Evolutionary conservation across 2,329 filamentous ascomycete genomes (phyloP).

Genomic region (Botrytis hyacinthi): DNA sequence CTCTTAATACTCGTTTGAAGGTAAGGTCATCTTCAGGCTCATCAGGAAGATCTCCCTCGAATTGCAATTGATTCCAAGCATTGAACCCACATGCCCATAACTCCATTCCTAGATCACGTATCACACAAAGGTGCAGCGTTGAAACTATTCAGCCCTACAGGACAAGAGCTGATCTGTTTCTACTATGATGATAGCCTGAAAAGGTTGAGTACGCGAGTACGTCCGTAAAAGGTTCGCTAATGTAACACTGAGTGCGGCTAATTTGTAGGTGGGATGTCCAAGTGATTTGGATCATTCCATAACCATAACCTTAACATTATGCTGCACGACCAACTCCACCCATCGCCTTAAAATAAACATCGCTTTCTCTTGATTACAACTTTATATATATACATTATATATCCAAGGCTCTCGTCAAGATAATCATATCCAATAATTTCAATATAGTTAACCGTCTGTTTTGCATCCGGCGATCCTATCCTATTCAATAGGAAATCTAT

Average conservation of each 20-base stretch:
- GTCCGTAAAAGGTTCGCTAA: slow-evolving; percentile 3
- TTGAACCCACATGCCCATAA: slow-evolving; percentile 58
- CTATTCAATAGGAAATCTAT: not conserved
- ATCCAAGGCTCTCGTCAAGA: not conserved
- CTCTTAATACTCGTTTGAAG: slow-evolving; percentile 47
- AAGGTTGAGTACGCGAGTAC: not conserved
- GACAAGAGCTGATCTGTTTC: not conserved
- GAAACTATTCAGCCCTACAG: not conserved
- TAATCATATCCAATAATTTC: not conserved
- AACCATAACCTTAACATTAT: not conserved
- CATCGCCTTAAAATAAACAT: slow-evolving; percentile 13
- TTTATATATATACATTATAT: slow-evolving; percentile 2
- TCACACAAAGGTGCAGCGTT: not conserved
- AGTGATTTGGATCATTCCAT: not conserved
- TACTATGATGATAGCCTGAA: not conserved
- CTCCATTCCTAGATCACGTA: slow-evolving; percentile 40
- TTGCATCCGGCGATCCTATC: not conserved
- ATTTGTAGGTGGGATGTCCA: not conserved
- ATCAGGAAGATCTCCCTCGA: slow-evolving; percentile 33
- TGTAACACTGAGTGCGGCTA: not conserved
- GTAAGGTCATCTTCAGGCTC: slow-evolving; percentile 48
- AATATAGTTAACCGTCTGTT: not conserved
- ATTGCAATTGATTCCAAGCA: slow-evolving; percentile 54
- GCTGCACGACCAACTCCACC: not conserved
- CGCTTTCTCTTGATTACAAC: not conserved